Evolutionary conservation across 2,329 filamentous ascomycete genomes (phyloP).

Genomic region (Sporothrix luriei): DNA sequence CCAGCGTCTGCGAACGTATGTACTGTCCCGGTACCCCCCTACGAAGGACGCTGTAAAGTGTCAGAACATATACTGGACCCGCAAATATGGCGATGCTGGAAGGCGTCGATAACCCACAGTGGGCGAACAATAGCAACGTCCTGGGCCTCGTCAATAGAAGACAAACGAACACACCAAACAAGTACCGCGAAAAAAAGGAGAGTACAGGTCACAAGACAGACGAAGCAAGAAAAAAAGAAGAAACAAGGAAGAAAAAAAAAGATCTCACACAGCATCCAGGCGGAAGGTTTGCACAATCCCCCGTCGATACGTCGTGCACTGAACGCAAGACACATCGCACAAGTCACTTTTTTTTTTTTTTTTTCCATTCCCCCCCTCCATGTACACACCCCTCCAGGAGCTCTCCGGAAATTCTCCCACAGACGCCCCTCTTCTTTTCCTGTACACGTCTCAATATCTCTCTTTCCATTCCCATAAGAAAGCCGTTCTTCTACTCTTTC

Average conservation of each 20-base stretch:
- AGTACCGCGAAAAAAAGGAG: background rate
- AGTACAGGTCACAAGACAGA: background rate
- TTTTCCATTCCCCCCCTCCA: background rate
- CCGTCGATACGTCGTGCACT: background rate
- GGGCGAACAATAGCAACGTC: constrained; percentile 24
- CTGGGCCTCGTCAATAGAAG: background rate
- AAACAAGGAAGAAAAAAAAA: background rate
- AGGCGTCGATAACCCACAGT: background rate
- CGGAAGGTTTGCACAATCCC: background rate
- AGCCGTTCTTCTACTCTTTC: background rate
- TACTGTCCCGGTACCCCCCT: background rate
- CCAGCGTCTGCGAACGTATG: background rate
- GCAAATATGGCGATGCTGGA: background rate
- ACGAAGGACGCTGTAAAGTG: background rate
- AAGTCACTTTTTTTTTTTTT: background rate
- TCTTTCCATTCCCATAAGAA: too few relatives aligned
- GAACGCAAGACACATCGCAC: background rate
- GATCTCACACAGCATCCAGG: too few relatives aligned
- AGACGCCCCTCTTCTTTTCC: background rate
- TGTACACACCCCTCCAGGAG: background rate
- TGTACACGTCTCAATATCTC: too few relatives aligned
- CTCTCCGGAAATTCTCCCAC: background rate
- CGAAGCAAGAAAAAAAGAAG: too few relatives aligned
- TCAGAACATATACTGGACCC: background rate
- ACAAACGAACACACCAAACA: background rate